phyloP scores from a whole-genome alignment of 2,329 filamentous ascomycete genomes.

The Cercospora janseana region DNA sequence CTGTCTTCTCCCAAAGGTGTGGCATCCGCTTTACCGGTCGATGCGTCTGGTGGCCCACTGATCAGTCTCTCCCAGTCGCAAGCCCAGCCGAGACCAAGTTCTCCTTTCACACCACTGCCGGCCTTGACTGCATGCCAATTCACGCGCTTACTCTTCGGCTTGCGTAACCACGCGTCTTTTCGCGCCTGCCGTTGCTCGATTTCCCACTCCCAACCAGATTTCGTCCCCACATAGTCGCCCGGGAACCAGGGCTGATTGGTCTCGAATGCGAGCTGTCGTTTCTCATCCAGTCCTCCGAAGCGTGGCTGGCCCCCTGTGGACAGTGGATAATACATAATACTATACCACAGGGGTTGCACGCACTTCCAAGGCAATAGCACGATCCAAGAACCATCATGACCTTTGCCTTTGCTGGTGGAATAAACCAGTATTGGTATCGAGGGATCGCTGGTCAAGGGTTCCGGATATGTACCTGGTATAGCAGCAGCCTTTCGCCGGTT shows the following conservation, averaged over 20 bases:
- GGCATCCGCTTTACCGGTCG: background rate
- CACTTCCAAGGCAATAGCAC: slow-evolving; percentile 88
- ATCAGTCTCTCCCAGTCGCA: slow-evolving; percentile 81
- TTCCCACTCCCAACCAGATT: slow-evolving; percentile 78
- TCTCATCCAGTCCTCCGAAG: slow-evolving; percentile 78
- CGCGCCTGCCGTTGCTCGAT: slow-evolving; percentile 60
- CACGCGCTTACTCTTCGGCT: slow-evolving; percentile 76
- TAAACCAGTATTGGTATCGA: slow-evolving; percentile 74
- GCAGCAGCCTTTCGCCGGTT: slow-evolving; percentile 70
- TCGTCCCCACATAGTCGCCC: slow-evolving; percentile 75
- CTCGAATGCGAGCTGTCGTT: slow-evolving; percentile 79
- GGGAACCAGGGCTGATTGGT: slow-evolving; percentile 78
- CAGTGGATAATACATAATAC: slow-evolving; percentile 76
- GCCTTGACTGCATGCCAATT: slow-evolving; percentile 74
- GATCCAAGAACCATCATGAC: slow-evolving; percentile 69
- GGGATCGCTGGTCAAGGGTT: slow-evolving; percentile 62
- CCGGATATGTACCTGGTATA: slow-evolving; percentile 61
- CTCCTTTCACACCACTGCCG: slow-evolving; percentile 71
- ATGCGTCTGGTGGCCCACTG: slow-evolving; percentile 10
- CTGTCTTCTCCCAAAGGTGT: no score
- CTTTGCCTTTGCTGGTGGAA: slow-evolving; percentile 38
- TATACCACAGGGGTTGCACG: slow-evolving; percentile 80
- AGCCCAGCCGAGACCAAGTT: slow-evolving; percentile 75
- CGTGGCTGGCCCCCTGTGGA: slow-evolving; percentile 76
- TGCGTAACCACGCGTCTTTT: slow-evolving; percentile 67